Conservation (phyloP, 805 yeast genomes). For the Starmera caribaea region DNA sequence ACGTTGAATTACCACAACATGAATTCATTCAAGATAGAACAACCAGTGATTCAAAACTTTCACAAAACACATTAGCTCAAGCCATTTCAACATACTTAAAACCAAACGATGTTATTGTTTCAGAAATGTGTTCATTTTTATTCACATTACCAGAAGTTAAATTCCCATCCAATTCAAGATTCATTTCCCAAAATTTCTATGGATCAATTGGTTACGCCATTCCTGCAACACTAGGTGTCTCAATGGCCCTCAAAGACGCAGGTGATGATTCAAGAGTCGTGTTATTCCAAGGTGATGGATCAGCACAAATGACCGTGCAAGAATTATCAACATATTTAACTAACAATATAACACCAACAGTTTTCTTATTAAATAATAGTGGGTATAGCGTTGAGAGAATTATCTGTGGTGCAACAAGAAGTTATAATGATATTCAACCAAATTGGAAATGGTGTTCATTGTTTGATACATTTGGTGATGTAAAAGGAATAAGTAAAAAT, state of each 20-base stretch:
- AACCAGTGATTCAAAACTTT: slow-evolving; percentile 13
- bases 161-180: slow-evolving; percentile 40
- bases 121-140: slow-evolving; percentile 60
- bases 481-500: slow-evolving; percentile 30
- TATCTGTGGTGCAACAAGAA: slow-evolving; percentile 43
- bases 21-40: background rate
- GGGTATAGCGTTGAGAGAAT: slow-evolving; percentile 62
- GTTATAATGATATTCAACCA: slow-evolving; percentile 52
- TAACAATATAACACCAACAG: slow-evolving; percentile 45
- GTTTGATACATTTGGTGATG: slow-evolving; percentile 46
- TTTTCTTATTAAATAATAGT: slow-evolving; percentile 51
- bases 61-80: slow-evolving; percentile 41
- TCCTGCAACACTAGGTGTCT: slow-evolving; percentile 57
- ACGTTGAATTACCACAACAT: slow-evolving; percentile 7
- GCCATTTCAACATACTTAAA: slow-evolving; percentile 40
- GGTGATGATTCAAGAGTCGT: slow-evolving; percentile 31
- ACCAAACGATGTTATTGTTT: slow-evolving; percentile 47
- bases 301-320: slow-evolving; percentile 57
- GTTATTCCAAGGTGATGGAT: slow-evolving; percentile 60
- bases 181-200: slow-evolving; percentile 56
- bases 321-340: slow-evolving; percentile 51
- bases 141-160: slow-evolving; percentile 49
- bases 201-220: slow-evolving; percentile 60
- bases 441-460: slow-evolving; percentile 42
- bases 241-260: slow-evolving; percentile 43